phyloP scores from a whole-genome alignment of 2,329 filamentous ascomycete species.

The Rhynchosporium secalis region DNA sequence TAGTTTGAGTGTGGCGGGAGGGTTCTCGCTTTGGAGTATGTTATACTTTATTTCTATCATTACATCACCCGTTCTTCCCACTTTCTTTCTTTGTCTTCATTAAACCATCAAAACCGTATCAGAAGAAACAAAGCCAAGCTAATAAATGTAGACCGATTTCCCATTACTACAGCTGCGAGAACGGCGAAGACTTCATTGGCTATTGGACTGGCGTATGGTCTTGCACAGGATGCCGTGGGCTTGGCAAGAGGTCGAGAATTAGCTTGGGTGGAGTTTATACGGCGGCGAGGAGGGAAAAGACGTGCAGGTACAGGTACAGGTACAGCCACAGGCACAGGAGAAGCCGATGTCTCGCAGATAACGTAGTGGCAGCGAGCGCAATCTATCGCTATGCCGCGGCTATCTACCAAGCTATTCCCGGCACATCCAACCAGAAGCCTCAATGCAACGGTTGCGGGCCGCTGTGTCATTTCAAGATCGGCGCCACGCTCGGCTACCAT shows the following conservation, averaged over 20 bases:
- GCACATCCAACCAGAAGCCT: background rate
- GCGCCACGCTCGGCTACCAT: background rate
- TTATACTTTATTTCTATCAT: constrained; percentile 8
- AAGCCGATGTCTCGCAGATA: constrained; percentile 5
- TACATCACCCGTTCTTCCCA: background rate
- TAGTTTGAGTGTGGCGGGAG: constrained; percentile 78
- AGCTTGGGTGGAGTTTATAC: constrained; percentile 64
- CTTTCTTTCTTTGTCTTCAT: background rate
- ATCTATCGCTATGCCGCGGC: constrained; percentile 3
- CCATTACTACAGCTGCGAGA: constrained; percentile 71
- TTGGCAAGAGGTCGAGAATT: constrained; percentile 69
- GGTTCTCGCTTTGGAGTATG: constrained; percentile 85
- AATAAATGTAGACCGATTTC: constrained; percentile 66
- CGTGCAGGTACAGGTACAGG: background rate
- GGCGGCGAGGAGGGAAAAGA: constrained; percentile 45
- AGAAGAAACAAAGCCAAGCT: background rate
- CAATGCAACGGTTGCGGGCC: background rate
- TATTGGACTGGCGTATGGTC: constrained; percentile 77
- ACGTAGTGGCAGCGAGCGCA: background rate
- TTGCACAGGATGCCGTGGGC: constrained; percentile 74
- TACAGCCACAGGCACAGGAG: background rate
- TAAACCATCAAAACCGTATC: too few relatives aligned
- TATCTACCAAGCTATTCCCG: background rate
- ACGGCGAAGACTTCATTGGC: constrained; percentile 79
- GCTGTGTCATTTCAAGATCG: too few relatives aligned